phyloP scores from a whole-genome alignment of 371 early-diverging fungal species.

The Mortierella sp. region DNA sequence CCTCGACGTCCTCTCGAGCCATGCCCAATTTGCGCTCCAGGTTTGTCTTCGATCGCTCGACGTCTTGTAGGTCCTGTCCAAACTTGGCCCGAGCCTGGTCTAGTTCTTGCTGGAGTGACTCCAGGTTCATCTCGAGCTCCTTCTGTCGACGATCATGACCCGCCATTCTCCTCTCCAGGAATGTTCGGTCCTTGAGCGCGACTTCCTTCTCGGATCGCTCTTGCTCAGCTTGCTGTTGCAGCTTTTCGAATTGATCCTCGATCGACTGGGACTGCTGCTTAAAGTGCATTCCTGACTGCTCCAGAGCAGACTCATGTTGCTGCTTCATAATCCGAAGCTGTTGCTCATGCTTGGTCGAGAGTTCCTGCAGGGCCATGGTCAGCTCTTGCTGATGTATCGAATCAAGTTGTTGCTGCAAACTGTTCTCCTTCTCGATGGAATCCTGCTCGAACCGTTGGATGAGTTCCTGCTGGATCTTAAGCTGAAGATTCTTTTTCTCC shows the following conservation, averaged over 20 bases:
- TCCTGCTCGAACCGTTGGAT: constrained; percentile 21
- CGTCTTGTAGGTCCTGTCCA: constrained; percentile 43
- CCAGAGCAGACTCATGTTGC: constrained; percentile 18
- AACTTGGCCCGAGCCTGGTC: constrained; percentile 45
- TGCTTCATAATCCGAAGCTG: constrained; percentile 27
- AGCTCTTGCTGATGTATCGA: constrained; percentile 48
- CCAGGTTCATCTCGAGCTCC: constrained; percentile 38
- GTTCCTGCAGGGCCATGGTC: constrained; percentile 26
- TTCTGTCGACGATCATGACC: constrained; percentile 50
- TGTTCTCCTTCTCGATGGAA: constrained; percentile 19
- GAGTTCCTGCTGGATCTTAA: constrained; percentile 24
- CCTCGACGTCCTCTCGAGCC: constrained; percentile 49
- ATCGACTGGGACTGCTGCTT: constrained; percentile 12
- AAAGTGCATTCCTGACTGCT: constrained; percentile 1
- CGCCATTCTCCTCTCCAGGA: constrained; percentile 39
- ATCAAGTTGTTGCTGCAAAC: constrained; percentile 40
- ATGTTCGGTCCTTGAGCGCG: constrained; percentile 49
- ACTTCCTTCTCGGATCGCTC: constrained; percentile 45
- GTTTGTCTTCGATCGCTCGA: constrained; percentile 36
- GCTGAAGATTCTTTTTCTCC: constrained; percentile 20
- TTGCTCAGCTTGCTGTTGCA: constrained; percentile 27
- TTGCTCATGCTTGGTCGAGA: constrained; percentile 23
- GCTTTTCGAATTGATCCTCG: constrained; percentile 39
- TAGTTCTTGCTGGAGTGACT: constrained; percentile 27
- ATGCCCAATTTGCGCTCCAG: constrained; percentile 45